Evolutionary conservation across 371 early-diverging fungal genomes (phyloP).

Genomic region (Blakeslea trispora): DNA sequence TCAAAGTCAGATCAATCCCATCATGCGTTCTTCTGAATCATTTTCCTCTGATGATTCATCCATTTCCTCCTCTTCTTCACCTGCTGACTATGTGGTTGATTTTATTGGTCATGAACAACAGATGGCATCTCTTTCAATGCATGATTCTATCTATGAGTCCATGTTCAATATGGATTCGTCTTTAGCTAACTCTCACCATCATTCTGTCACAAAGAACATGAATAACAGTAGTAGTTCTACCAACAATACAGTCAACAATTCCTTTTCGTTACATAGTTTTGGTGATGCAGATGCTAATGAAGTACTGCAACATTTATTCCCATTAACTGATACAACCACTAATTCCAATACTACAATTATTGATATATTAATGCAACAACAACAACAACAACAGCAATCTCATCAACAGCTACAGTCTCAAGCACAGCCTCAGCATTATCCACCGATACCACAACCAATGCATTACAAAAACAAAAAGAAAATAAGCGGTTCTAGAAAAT

Average conservation of each 20-base stretch:
- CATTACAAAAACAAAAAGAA: slow-evolving; percentile 12
- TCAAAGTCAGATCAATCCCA: slow-evolving; percentile 8
- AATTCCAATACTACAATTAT: slow-evolving; percentile 1
- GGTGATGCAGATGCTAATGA: slow-evolving; percentile 13
- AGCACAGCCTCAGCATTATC: neutral
- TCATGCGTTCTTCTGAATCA: slow-evolving; percentile 20
- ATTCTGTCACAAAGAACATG: neutral
- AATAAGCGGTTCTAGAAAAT: neutral
- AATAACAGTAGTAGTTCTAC: too few species aligned
- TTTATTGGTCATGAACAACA: slow-evolving; percentile 41
- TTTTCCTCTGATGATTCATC: slow-evolving; percentile 48
- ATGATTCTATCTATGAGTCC: slow-evolving; percentile 29
- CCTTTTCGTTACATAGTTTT: slow-evolving; percentile 18
- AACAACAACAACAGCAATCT: slow-evolving; percentile 1
- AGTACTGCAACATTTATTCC: slow-evolving; percentile 18
- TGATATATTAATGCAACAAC: slow-evolving; percentile 5
- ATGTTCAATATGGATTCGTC: slow-evolving; percentile 11
- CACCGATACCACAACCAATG: neutral
- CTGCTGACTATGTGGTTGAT: slow-evolving; percentile 49
- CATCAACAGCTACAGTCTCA: neutral
- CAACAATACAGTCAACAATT: neutral
- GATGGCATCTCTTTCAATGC: slow-evolving; percentile 23
- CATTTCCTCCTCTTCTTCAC: slow-evolving; percentile 41
- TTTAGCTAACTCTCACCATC: too few species aligned
- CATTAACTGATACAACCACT: neutral